Conservation (phyloP, 1,139 yeast species). For the Taphrina wiesneri region DNA sequence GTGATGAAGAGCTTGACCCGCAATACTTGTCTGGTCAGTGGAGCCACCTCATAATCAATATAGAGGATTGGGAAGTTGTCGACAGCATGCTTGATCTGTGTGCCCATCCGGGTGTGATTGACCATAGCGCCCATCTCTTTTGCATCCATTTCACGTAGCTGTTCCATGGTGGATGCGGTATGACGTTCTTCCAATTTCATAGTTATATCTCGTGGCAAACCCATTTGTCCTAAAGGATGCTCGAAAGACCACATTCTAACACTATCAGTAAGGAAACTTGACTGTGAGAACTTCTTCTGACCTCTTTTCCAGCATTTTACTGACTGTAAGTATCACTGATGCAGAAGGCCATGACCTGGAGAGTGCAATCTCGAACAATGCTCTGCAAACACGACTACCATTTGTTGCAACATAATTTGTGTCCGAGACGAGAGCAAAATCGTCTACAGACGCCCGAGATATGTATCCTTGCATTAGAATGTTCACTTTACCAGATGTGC, state of each 20-base stretch:
- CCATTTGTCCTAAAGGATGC: conserved; percentile 88
- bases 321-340: conserved; percentile 51
- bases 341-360: conserved; percentile 69
- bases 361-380: conserved; percentile 77
- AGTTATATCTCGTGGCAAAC: conserved; percentile 66
- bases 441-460: conserved; percentile 63
- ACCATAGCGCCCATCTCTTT: conserved; percentile 85
- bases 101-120: conserved; percentile 76
- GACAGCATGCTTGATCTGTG: conserved; percentile 58
- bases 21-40: conserved; percentile 84
- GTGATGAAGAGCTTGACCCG: conserved; percentile 69
- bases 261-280: conserved; percentile 11
- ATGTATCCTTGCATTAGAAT: conserved; percentile 83
- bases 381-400: conserved; percentile 87
- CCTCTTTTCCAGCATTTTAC: conserved; percentile 81
- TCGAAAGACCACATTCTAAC: conserved; percentile 72
- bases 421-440: conserved; percentile 80
- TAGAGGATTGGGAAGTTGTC: conserved; percentile 73
- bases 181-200: conserved; percentile 62
- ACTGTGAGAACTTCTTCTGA: neutral
- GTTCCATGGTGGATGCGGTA: conserved; percentile 60
- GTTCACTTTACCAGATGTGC: conserved; percentile 84
- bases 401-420: conserved; percentile 93
- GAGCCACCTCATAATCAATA: conserved; percentile 81
- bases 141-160: conserved; percentile 69